phyloP scores from a whole-genome alignment of 164 flowering plant species.

The Chimonanthus salicifolius region DNA sequence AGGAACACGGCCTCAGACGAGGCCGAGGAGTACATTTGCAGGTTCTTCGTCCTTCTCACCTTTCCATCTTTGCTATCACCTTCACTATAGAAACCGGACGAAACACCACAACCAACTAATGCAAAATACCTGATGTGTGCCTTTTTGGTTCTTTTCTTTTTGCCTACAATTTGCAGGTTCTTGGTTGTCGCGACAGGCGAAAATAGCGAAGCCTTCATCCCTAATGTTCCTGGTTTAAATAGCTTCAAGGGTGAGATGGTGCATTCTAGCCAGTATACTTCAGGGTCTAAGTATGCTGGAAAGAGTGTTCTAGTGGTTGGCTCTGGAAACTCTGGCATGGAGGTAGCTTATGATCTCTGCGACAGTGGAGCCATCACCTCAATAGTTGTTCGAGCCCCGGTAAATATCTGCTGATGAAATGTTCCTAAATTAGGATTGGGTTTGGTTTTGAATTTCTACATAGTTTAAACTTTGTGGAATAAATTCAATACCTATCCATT shows the following conservation, averaged over 20 bases:
- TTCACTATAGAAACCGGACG: no score
- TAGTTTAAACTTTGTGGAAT: no score
- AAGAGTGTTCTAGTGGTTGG: conserved; percentile 65
- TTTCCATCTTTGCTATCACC: no score
- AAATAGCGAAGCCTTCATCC: conserved; percentile 26
- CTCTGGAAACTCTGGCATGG: conserved; percentile 76
- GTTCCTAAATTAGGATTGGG: not conserved
- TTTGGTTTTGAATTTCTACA: no score
- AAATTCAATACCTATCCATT: no score
- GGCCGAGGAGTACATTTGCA: conserved; percentile 26
- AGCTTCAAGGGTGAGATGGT: conserved; percentile 32
- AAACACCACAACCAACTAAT: no score
- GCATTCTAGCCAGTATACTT: conserved; percentile 40
- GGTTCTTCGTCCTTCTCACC: not conserved
- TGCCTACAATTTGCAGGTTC: conserved; percentile 10
- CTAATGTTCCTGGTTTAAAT: conserved; percentile 36
- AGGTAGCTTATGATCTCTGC: conserved; percentile 46
- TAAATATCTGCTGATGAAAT: not conserved
- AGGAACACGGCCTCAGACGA: conserved; percentile 2
- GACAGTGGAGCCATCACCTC: conserved; percentile 43
- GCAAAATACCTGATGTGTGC: no score
- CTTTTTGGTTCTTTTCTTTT: no score
- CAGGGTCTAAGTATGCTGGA: conserved; percentile 28
- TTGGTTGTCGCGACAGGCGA: conserved; percentile 67
- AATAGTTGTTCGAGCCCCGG: conserved; percentile 13